Evolutionary conservation across 768 basidiomycete species (phyloP).

Genomic region (Thelephora aurantiotincta): DNA sequence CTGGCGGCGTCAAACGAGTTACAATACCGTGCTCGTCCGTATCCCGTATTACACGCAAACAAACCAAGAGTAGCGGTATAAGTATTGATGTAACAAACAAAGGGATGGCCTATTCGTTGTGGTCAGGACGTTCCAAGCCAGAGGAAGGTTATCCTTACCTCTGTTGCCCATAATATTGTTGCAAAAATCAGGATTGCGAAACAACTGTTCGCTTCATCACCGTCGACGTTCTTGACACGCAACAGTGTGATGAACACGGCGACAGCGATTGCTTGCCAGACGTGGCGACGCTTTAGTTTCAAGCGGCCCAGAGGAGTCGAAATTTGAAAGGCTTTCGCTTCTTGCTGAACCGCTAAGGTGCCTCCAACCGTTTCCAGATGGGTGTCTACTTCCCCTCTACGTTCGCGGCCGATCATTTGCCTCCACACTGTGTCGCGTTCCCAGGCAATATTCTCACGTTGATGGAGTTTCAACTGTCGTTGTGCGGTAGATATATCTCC

Average conservation of each 20-base stretch:
- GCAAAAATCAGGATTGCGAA: slow-evolving; percentile 83
- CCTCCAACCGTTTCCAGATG: slow-evolving; percentile 10
- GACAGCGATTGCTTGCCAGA: slow-evolving; percentile 45
- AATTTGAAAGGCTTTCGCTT: slow-evolving; percentile 25
- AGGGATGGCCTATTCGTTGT: slow-evolving; percentile 63
- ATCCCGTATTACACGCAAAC: slow-evolving; percentile 64
- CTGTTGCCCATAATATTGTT: slow-evolving; percentile 92
- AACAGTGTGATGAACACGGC: slow-evolving; percentile 46
- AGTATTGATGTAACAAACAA: slow-evolving; percentile 92
- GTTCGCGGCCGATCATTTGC: slow-evolving; percentile 80
- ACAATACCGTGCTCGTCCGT: slow-evolving; percentile 38
- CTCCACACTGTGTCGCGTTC: slow-evolving; percentile 97
- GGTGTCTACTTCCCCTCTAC: slow-evolving; percentile 38
- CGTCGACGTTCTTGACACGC: slow-evolving; percentile 42
- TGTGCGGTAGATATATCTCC: slow-evolving; percentile 57
- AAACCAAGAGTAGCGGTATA: slow-evolving; percentile 79
- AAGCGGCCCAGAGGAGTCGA: slow-evolving; percentile 55
- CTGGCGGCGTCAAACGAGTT: slow-evolving; percentile 35
- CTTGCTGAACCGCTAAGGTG: slow-evolving; percentile 29
- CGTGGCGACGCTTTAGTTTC: slow-evolving; percentile 45
- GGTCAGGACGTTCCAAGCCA: too few species aligned
- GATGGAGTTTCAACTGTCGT: slow-evolving; percentile 73
- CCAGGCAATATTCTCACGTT: slow-evolving; percentile 91
- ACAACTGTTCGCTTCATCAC: slow-evolving; percentile 70
- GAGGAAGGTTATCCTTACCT: slow-evolving; percentile 35